A percentile compares a stretch with the other conserved stretches of the same genome.
Conservation (phyloP, 495 filamentous ascomycete species). For the Xylaria cubensis region DNA sequence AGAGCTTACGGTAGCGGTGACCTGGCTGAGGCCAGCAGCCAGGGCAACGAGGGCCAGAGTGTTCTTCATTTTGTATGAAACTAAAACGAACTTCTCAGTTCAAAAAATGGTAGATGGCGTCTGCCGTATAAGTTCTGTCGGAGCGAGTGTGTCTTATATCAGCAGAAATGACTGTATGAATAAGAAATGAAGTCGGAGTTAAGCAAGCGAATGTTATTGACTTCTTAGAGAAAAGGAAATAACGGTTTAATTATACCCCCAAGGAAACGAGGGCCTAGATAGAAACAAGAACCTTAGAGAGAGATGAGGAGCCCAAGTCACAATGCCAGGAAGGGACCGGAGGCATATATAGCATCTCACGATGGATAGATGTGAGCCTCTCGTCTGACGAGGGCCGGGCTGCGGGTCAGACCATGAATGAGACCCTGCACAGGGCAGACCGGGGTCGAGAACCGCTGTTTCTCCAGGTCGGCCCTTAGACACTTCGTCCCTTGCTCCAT, state of each 20-base stretch:
- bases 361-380: slow-evolving; percentile 29
- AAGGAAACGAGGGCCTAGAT: slow-evolving; percentile 46
- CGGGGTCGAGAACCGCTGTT: slow-evolving; percentile 33
- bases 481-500: slow-evolving; percentile 37
- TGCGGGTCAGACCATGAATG: slow-evolving; percentile 27
- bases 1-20: slow-evolving; percentile 60
- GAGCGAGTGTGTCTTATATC: slow-evolving; percentile 42
- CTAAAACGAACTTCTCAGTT: slow-evolving; percentile 27
- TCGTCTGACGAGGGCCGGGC: slow-evolving; percentile 31
- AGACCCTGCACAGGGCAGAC: slow-evolving; percentile 29
- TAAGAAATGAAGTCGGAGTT: slow-evolving; percentile 42
- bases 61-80: slow-evolving; percentile 54
- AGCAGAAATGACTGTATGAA: slow-evolving; percentile 29
- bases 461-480: slow-evolving; percentile 29
- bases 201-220: slow-evolving; percentile 66
- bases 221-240: slow-evolving; percentile 46
- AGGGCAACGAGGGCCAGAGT: slow-evolving; percentile 59
- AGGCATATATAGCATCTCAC: slow-evolving; percentile 42
- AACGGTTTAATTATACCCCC: slow-evolving; percentile 35
- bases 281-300: slow-evolving; percentile 35
- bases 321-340: slow-evolving; percentile 27
- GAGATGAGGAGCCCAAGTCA: slow-evolving; percentile 18
- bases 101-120: slow-evolving; percentile 32
- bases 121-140: slow-evolving; percentile 32
- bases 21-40: slow-evolving; percentile 62